Evolutionary conservation across 208 protist species (phyloP).

Genomic region (Leishmania gerbilli): DNA sequence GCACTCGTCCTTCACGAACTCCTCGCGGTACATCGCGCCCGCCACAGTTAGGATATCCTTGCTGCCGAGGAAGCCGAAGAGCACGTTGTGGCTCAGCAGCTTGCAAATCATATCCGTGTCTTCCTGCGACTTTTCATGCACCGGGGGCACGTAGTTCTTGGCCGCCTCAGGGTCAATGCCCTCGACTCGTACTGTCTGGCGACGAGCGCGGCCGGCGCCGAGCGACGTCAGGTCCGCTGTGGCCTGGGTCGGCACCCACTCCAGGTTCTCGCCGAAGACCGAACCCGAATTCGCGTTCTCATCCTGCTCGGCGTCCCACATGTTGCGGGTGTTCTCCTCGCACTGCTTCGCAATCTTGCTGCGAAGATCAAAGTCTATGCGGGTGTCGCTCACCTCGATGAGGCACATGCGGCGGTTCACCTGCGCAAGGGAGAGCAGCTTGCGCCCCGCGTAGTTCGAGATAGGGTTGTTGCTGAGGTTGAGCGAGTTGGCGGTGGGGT

Average conservation of each 20-base stretch:
- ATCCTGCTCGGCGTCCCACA: slow-evolving; percentile 65
- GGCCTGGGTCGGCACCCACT: slow-evolving; percentile 67
- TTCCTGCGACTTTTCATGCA: slow-evolving; percentile 76
- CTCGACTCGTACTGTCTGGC: slow-evolving; percentile 80
- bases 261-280: slow-evolving; percentile 66
- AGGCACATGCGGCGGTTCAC: slow-evolving; percentile 80
- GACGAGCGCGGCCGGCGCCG: slow-evolving; percentile 65
- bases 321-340: slow-evolving; percentile 78
- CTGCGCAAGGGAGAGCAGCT: slow-evolving; percentile 81
- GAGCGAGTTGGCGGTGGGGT: slow-evolving; percentile 78
- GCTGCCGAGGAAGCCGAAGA: slow-evolving; percentile 83
- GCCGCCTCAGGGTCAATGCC: slow-evolving; percentile 86
- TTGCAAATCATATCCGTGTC: slow-evolving; percentile 75
- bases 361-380: slow-evolving; percentile 87
- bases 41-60: slow-evolving; percentile 73
- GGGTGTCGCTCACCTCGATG: slow-evolving; percentile 79
- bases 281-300: slow-evolving; percentile 16
- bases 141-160: slow-evolving; percentile 78
- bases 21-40: slow-evolving; percentile 77
- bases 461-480: slow-evolving; percentile 88
- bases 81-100: slow-evolving; percentile 85
- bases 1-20: slow-evolving; percentile 76
- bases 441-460: slow-evolving; percentile 90
- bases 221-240: slow-evolving; percentile 75
- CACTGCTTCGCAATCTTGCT: slow-evolving; percentile 80